Evolutionary conservation across 1,139 yeast genomes (phyloP).

Genomic region (Saccharomyces hybrid): DNA sequence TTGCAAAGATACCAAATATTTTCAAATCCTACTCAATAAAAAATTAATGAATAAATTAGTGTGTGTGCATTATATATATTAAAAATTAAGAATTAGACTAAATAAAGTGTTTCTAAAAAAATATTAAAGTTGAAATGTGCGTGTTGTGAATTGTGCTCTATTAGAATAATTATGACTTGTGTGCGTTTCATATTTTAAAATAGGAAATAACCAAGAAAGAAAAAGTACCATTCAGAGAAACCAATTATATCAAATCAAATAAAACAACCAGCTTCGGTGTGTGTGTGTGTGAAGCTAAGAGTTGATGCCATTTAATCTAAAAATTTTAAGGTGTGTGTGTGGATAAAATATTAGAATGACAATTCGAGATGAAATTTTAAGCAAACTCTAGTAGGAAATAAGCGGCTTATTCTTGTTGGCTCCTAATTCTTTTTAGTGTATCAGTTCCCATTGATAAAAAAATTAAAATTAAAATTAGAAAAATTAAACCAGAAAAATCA

Average conservation of each 20-base stretch:
- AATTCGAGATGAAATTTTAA: background rate
- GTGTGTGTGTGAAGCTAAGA: background rate
- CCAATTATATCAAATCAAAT: background rate
- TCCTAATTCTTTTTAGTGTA: background rate
- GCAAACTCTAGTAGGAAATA: background rate
- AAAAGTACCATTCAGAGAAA: background rate
- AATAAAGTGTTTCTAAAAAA: constrained; percentile 1
- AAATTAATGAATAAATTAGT: background rate
- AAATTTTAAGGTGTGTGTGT: background rate
- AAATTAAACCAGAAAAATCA: constrained; percentile 1
- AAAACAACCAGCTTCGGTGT: background rate
- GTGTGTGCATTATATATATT: constrained; percentile 1
- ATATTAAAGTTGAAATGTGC: constrained; percentile 1
- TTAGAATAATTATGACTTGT: constrained; percentile 1
- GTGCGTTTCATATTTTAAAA: background rate
- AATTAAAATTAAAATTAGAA: background rate
- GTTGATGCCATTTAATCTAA: background rate
- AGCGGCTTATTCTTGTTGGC: background rate
- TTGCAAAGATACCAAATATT: too few species aligned
- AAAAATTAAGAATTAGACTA: background rate
- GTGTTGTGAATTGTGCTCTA: constrained; percentile 1
- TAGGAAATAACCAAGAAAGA: background rate
- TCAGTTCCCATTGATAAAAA: constrained; percentile 1
- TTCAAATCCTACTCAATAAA: background rate
- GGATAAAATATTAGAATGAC: background rate